Evolutionary conservation across 2,329 filamentous ascomycete genomes (phyloP).

Genomic region (Botrytis hyacinthi): DNA sequence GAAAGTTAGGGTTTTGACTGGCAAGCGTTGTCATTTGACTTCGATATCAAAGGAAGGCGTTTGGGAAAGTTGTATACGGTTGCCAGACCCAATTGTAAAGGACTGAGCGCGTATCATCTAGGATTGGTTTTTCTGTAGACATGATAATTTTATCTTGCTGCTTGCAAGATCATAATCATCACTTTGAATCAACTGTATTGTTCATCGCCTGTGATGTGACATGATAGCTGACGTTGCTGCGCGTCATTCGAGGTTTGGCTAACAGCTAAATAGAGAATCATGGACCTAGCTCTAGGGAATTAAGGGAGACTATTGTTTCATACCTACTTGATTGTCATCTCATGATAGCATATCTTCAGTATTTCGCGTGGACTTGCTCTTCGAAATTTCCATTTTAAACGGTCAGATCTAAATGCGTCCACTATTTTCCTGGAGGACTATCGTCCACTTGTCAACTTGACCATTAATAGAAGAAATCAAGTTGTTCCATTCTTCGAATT

Average conservation of each 20-base stretch:
- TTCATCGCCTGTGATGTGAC: background rate
- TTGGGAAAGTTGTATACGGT: conserved; percentile 8
- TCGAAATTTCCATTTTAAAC: too few species aligned
- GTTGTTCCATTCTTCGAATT: background rate
- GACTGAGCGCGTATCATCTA: conserved; percentile 13
- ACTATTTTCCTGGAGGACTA: background rate
- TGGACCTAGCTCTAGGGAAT: background rate
- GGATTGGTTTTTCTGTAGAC: conserved; percentile 1
- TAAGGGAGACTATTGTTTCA: background rate
- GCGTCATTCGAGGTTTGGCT: background rate
- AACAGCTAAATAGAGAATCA: background rate
- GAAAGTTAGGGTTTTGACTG: conserved; percentile 6
- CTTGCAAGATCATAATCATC: background rate
- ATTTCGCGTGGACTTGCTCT: background rate
- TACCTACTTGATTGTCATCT: background rate
- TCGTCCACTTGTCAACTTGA: background rate
- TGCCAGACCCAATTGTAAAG: conserved; percentile 10
- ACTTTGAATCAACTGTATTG: background rate
- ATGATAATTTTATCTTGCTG: conserved; percentile 4
- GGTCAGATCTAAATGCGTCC: background rate
- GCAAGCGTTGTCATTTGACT: conserved; percentile 13
- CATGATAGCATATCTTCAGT: background rate
- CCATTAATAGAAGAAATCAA: background rate
- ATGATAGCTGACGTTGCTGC: background rate
- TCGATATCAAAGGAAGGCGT: conserved; percentile 13